These are phyloP conservation scores for Xylaria hypoxylon DNA, from an alignment of 2,329 filamentous ascomycete genomes.

Conservation along the genomic window DNA sequence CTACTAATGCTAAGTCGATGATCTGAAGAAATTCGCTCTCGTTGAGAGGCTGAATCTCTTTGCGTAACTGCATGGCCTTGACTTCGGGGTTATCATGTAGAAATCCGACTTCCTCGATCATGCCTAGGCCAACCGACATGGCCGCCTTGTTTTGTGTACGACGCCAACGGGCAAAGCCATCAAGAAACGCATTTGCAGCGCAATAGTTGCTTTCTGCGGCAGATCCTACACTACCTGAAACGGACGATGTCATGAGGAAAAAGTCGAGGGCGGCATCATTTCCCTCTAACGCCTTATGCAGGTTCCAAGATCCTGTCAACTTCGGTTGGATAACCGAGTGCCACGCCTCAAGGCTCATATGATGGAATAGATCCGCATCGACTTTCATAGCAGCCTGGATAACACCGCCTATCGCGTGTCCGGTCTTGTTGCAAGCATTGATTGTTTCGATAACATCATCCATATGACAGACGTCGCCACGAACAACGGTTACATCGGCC, in stretches of 20 bases:
- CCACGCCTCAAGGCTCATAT: conserved; percentile 46
- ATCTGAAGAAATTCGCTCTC: conserved; percentile 46
- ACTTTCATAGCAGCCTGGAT: conserved; percentile 52
- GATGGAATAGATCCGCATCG: conserved; percentile 45
- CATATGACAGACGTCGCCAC: conserved; percentile 41
- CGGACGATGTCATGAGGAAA: conserved; percentile 49
- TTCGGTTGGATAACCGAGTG: conserved; percentile 44
- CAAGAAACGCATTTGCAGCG: conserved; percentile 54
- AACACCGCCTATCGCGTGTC: conserved; percentile 40
- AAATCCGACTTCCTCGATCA: conserved; percentile 53
- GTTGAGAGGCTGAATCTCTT: conserved; percentile 41
- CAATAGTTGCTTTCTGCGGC: conserved; percentile 53
- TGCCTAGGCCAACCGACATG: conserved; percentile 46
- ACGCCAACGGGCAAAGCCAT: conserved; percentile 49
- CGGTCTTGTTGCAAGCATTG: conserved; percentile 23
- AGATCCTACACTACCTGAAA: conserved; percentile 48
- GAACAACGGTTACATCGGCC: conserved; percentile 42
- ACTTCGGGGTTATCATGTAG: conserved; percentile 50
- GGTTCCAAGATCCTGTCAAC: conserved; percentile 43
- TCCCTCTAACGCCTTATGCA: conserved; percentile 40
- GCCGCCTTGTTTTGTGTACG: conserved; percentile 44
- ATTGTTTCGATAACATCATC: conserved; percentile 36
- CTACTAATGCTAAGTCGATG: conserved; percentile 42
- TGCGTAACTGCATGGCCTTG: conserved; percentile 37
- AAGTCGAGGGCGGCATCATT: conserved; percentile 48